phyloP scores from a whole-genome alignment of 345 rosid species.

The Citrus trifoliata region DNA sequence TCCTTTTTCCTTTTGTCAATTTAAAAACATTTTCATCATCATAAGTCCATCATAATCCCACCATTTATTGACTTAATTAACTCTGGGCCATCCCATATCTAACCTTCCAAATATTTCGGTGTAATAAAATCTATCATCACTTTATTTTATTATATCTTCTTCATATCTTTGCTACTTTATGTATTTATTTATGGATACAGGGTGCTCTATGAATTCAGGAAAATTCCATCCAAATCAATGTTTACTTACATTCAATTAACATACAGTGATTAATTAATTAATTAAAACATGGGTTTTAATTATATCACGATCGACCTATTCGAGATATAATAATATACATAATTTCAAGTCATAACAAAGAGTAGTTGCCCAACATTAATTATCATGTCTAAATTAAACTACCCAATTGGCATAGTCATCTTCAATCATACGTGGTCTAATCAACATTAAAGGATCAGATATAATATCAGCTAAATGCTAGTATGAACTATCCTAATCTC shows the following conservation, averaged over 20 bases:
- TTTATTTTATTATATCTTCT: no score
- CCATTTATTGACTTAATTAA: not conserved
- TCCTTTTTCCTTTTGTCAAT: no score
- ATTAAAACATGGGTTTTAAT: no score
- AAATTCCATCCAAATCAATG: not conserved
- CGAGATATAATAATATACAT: not conserved
- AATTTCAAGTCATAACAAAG: not conserved
- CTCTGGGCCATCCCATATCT: conserved; percentile 10
- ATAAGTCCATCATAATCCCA: not conserved
- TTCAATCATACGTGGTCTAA: not conserved
- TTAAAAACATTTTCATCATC: not conserved
- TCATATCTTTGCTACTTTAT: not conserved
- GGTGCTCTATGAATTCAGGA: no score
- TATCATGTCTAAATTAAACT: not conserved
- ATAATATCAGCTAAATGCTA: no score
- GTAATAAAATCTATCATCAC: not conserved
- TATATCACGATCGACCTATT: not conserved
- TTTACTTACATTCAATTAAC: not conserved
- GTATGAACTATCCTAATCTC: not conserved
- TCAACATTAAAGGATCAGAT: not conserved
- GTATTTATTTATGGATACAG: not conserved
- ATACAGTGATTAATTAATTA: no score
- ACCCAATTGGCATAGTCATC: not conserved
- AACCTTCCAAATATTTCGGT: not conserved
- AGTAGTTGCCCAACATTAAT: not conserved